Evolutionary conservation across 169 alveolate genomes (phyloP).

Genomic region (Plasmodium fragile): DNA sequence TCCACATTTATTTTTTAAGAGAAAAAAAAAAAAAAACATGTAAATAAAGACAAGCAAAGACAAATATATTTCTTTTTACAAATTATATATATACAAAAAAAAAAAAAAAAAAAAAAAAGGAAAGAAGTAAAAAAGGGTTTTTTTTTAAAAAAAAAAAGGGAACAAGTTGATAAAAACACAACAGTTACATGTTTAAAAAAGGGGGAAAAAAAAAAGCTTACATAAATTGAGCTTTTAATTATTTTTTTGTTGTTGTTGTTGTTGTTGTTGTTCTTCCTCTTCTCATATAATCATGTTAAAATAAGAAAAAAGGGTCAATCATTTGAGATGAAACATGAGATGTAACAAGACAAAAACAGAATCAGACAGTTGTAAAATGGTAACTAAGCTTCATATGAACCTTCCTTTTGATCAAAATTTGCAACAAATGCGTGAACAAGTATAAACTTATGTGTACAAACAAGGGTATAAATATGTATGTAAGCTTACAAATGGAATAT

Average conservation of each 20-base stretch:
- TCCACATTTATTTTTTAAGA: not conserved
- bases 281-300: not conserved
- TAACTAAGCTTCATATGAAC: not conserved
- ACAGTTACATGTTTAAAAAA: not conserved
- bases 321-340: not conserved
- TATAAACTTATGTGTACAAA: not conserved
- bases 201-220: not conserved
- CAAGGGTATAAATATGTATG: not conserved
- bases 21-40: not conserved
- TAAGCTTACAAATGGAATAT: not conserved
- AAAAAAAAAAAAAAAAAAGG: not conserved
- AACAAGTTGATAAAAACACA: not conserved
- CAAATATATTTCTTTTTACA: slow-evolving; percentile 1
- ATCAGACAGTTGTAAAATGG: slow-evolving; percentile 6
- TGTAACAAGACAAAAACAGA: not conserved
- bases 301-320: not conserved
- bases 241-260: not conserved
- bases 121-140: too few relatives aligned
- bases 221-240: not conserved
- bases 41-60: not conserved
- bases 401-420: not conserved
- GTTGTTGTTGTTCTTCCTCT: too few relatives aligned
- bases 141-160: not conserved
- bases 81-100: not conserved
- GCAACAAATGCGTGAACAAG: not conserved